Conservation (phyloP, 805 yeast species). For the Zygosaccharomyces gambellarensis region DNA sequence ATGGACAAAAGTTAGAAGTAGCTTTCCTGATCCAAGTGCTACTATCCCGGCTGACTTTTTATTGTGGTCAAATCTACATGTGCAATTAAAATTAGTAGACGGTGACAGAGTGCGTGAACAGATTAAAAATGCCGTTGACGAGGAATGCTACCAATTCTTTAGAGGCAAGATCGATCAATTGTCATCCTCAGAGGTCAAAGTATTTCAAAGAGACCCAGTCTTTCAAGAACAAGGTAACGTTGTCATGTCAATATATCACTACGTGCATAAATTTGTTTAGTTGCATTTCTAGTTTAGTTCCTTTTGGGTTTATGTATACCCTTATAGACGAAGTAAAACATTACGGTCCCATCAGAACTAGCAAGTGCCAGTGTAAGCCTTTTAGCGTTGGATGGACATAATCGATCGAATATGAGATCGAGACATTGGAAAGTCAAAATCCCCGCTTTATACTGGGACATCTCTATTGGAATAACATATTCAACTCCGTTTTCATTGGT, state of each 20-base stretch:
- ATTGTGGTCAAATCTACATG: slow-evolving; percentile 26
- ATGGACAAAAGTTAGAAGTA: slow-evolving; percentile 20
- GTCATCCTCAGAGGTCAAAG: slow-evolving; percentile 1
- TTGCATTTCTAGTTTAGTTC: slow-evolving; percentile 32
- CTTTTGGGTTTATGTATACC: slow-evolving; percentile 63
- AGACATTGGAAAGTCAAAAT: slow-evolving; percentile 24
- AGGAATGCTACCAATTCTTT: slow-evolving; percentile 11
- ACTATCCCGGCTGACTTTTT: slow-evolving; percentile 22
- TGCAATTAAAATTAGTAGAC: slow-evolving; percentile 25
- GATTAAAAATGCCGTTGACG: slow-evolving; percentile 13
- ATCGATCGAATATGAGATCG: slow-evolving; percentile 18
- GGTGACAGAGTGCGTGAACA: slow-evolving; percentile 17
- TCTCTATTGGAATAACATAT: slow-evolving; percentile 29
- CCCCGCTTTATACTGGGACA: slow-evolving; percentile 26
- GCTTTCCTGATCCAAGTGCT: neutral
- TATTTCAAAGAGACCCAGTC: slow-evolving; percentile 18
- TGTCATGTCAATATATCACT: slow-evolving; percentile 23
- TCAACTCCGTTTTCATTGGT: slow-evolving; percentile 13
- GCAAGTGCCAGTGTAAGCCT: slow-evolving; percentile 52
- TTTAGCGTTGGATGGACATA: slow-evolving; percentile 26
- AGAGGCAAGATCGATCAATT: slow-evolving; percentile 8
- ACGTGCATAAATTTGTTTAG: slow-evolving; percentile 8
- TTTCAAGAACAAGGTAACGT: slow-evolving; percentile 31
- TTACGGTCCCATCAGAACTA: slow-evolving; percentile 63
- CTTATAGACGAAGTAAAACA: slow-evolving; percentile 62